Evolutionary conservation across 2,329 filamentous ascomycete species (phyloP), one percentile per base, ranked within the genome.

Genomic region (Xylaria sp.): DNA sequence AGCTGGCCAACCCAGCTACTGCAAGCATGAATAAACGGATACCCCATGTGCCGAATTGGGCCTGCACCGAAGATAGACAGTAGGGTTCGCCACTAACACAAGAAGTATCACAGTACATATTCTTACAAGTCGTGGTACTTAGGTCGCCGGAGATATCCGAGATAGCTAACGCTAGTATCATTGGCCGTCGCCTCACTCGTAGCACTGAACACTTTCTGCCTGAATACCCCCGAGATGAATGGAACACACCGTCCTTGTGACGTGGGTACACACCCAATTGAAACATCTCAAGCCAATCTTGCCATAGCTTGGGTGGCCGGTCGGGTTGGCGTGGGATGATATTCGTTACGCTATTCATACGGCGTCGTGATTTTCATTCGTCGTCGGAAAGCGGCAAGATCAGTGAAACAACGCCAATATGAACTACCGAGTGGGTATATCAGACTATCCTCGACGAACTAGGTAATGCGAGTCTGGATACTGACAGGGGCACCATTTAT

Each of bases 181-280:
- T 69, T 69, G 66, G 63, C 5, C 16, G n/a, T 50, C 50, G 8
- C 35, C 54, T 18, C 25, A 25, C 23, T 50, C 8, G 59, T 61
- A 42, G 51, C 18, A 66, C 51, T n/a, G 44, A 10, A 66, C 35
- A 21, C 51, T 48, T 65, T 66, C 37, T 69, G 66, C 66, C 66
- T 69, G 63, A 66, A 69, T 69, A 55, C 16, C 9, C 23, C 37
- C 40, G 37, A 59, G 21, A 54, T 62, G 23, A 37, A 66, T 48
- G n/a, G 32, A 61, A 44, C 57, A 58, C 42, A 61, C 62, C 50
- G n/a, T 60, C 37, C n/a, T 29, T 29, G 8, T 40, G 44, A n/a
- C 16, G 37, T 48, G 40, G 37, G 21, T 50, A 16, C 10, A 2
- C 23, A 25, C 18, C 23, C 54, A 35, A 37, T 35, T 16, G 16